Base-by-base conservation (phyloP, 352 stramenopile genomes). In the Phytophthora pseudosyringae region DNA sequence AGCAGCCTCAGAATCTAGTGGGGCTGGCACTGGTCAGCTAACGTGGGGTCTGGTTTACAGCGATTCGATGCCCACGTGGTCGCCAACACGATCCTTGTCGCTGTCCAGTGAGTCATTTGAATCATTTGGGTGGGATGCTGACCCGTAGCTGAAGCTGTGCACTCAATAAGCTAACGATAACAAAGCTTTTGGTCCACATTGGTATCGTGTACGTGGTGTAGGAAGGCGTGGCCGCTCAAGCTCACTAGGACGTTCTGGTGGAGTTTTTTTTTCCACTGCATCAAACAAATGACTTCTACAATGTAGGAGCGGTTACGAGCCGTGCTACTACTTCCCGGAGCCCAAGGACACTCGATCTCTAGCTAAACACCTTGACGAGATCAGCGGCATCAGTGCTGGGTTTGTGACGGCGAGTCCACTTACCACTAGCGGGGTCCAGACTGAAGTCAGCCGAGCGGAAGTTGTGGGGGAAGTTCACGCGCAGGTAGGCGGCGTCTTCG, bases 361-460 rank as follows among this genome's bases (percentile, higher is more conserved):
- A 71, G 49, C 25, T 58, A 46, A 72, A 67, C n/a, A 64, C 35
- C 45, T 65, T 66, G 12, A 75, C 56, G 4, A 73, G 62, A 40
- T 75, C 53, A 21, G 46, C 43, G 13, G 49, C 16, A 9, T 57
- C 38, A 28, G 41, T 21, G 8, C 33, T 45, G n/a, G 45, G 64
- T 28, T 73, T 73, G 12, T 81, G 57, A 51, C 48, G 71, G 10
- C 76, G 57, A 18, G 53, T 47, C 70, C 71, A 82, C 51, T 78
- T 84, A 12, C 72, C 75, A 16, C 40, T 71, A 9, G 49, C 40
- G 1, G 73, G 26, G 16, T 90, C 76, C 28, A 75, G 54, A n/a
- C 57, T 64, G 51, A 87, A 92, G 67, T 90, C 65, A 16, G 81
- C 76, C 44, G 71, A 73, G 9, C 83, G 76, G 35, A 89, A 90